Base-by-base conservation (phyloP, 106 monocot genomes). In the Acanthochlamys bracteata region DNA sequence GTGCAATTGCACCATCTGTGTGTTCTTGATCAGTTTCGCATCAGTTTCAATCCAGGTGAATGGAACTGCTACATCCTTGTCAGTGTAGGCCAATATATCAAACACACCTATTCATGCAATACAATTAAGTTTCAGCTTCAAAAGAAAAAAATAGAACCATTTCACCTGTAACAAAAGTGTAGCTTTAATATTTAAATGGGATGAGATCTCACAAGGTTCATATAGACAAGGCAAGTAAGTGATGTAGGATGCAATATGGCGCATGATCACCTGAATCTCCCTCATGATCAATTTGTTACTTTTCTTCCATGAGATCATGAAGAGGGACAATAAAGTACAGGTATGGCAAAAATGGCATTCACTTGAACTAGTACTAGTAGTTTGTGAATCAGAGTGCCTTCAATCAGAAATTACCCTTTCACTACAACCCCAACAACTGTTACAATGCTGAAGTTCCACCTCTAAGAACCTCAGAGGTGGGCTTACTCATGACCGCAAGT, bases 251-350 rank as follows among this genome's bases (percentile, higher is more conserved):
- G 91, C 91, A 24, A 98, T 77, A 58, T 98, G 96, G 24, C 96
- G 80, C 96, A 98, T 98, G 66, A 98, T 98, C 10, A 88, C 96
- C 68, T 98, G 96, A 21, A 98, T 98, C 70, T 98, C 96, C 68
- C 96, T 82, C 96, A 98, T 98, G 39, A 98, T 98, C 55, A 91
- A 91, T 67, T 91, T 98, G 67, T 98, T 91, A 23, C 83, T 88
- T 74, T 98, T 98, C 68, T 98, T 91, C 74, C 76, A 82, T 10
- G 78, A 74, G 33, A 83, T 78, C 54, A 84, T 89, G 76, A 62
- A 4, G 26, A 11, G 23, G 7, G 51, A 51, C 0, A 53, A 25
- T 16, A 2, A 39, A 52, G 13, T 51, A 51, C 10, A 19, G n/a
- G 51, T 9, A 33, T 33, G 33, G 6, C 4, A 6, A 33, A 33